These are phyloP conservation scores for Leucogyrophana mollusca DNA, from an alignment of 768 basidiomycete genomes.

Conservation along the genomic window DNA sequence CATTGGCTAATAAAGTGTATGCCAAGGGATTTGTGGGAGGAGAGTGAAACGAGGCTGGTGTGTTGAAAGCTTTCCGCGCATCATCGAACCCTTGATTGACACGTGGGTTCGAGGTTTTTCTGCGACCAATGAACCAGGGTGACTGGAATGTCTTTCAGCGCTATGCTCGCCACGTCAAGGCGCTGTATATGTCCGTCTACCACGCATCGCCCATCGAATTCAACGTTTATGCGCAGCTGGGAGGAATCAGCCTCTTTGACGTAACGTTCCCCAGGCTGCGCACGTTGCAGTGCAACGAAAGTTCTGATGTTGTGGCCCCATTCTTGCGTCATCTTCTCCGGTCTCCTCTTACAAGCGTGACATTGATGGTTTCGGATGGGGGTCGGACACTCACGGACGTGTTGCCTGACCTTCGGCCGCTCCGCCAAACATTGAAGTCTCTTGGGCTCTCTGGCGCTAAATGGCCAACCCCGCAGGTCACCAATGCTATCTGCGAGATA, in stretches of 20 bases:
- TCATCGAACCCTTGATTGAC: neutral
- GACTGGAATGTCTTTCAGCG: slow-evolving; percentile 29
- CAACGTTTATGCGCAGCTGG: no score
- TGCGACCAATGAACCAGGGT: slow-evolving; percentile 16
- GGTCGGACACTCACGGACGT: no score
- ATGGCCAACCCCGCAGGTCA: no score
- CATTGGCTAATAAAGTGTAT: slow-evolving; percentile 30
- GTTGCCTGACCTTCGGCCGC: no score
- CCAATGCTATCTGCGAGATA: slow-evolving; percentile 13
- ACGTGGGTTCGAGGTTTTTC: slow-evolving; percentile 15
- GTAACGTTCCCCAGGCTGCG: slow-evolving; percentile 22
- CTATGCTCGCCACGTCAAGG: slow-evolving; percentile 26
- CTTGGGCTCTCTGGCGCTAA: no score
- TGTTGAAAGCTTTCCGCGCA: slow-evolving; percentile 5
- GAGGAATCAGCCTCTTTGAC: neutral
- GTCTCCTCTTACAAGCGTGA: slow-evolving; percentile 8
- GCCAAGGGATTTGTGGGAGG: slow-evolving; percentile 31
- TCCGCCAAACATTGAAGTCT: no score
- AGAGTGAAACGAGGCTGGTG: slow-evolving; percentile 28
- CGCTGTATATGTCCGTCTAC: no score
- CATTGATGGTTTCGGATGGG: no score
- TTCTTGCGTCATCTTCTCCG: slow-evolving; percentile 25
- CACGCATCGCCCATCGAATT: no score
- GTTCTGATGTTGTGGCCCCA: slow-evolving; percentile 16
- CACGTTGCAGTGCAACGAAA: slow-evolving; percentile 26